phyloP scores from a whole-genome alignment of 2,329 filamentous ascomycete species.

The Aspergillus sp. region DNA sequence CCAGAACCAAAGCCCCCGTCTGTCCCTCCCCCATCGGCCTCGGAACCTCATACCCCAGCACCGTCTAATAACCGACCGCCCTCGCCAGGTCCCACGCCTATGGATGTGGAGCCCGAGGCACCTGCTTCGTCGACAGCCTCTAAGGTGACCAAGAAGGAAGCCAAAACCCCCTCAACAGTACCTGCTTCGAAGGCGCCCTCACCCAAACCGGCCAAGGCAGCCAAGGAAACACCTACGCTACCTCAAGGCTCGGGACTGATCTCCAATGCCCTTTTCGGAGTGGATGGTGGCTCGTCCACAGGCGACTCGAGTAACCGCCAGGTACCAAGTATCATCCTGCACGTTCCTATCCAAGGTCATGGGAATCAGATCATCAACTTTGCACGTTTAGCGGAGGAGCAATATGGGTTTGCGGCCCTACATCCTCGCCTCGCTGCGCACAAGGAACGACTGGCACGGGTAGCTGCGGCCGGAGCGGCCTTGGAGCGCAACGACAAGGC shows the following conservation, averaged over 20 bases:
- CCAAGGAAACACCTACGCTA: constrained; percentile 60
- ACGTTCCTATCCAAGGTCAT: constrained; percentile 76
- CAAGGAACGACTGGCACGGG: constrained; percentile 80
- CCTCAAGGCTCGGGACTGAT: constrained; percentile 66
- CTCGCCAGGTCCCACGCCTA: constrained; percentile 27
- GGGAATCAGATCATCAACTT: constrained; percentile 95
- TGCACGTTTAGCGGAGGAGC: constrained; percentile 86
- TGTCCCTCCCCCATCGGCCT: constrained; percentile 5
- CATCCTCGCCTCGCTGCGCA: constrained; percentile 89
- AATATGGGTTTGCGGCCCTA: constrained; percentile 90
- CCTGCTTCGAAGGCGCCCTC: constrained; percentile 56
- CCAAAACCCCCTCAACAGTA: constrained; percentile 47
- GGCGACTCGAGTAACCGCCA: constrained; percentile 43
- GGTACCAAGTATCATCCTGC: constrained; percentile 78
- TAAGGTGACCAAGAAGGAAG: constrained; percentile 42
- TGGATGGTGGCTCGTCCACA: constrained; percentile 46
- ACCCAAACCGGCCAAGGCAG: constrained; percentile 56
- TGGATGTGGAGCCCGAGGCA: constrained; percentile 40
- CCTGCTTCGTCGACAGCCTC: constrained; percentile 19
- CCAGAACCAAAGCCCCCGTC: constrained; percentile 18
- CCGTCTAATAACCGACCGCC: constrained; percentile 21
- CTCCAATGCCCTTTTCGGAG: constrained; percentile 62
- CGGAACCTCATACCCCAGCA: constrained; percentile 3
- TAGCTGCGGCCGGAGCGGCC: constrained; percentile 83
- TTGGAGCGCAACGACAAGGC: constrained; percentile 73